Base-by-base conservation (phyloP, 805 yeast genomes). In the Saturnispora mendoncae region DNA sequence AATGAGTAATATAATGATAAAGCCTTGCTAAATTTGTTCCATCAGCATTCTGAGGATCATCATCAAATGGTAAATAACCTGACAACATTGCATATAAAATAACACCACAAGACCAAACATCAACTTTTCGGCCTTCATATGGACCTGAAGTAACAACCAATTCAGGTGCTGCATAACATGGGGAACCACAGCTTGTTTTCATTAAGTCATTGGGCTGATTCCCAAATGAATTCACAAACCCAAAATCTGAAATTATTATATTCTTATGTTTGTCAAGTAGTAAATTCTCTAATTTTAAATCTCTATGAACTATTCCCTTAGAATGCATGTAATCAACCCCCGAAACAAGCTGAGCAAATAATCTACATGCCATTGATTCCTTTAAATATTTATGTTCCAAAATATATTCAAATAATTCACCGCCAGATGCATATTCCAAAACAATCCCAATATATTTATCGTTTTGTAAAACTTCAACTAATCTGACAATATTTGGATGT, bases 91-190 rank as follows among this genome's bases (percentile, higher is more conserved):
- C 97, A 57, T 87, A 92, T 33, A 92, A 65, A 41, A 92, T 92
- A 23, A 92, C 88, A 45, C 98, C 98, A 53, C 95, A 78, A 0
- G 96, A 85, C 98, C 98, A 92, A 33, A 88, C 82, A 62, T 92
- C 98, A 25, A 86, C 97, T 61, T 86, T 87, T 47, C 86, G 74
- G 18, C 95, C 97, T 51, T 84, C 86, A 58, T 92, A 92, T 13
- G 94, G 87, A 41, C 78, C 74, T 48, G 79, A 84, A 10, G 90
- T 81, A 24, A 87, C 80, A 3, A 92, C 98, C 44, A 92, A 66
- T 58, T 92, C 98, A 0, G 98, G 98, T 1, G 98, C 98, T 0
- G 98, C 98, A 61, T 90, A 90, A 60, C 98, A 90, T 1, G 98
- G 98, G 3, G 95, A 85, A 2, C 98, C 98, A 61, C 98, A 90